Conservation (phyloP, 2,329 filamentous ascomycete genomes). For the Aphanoascus verrucosus region DNA sequence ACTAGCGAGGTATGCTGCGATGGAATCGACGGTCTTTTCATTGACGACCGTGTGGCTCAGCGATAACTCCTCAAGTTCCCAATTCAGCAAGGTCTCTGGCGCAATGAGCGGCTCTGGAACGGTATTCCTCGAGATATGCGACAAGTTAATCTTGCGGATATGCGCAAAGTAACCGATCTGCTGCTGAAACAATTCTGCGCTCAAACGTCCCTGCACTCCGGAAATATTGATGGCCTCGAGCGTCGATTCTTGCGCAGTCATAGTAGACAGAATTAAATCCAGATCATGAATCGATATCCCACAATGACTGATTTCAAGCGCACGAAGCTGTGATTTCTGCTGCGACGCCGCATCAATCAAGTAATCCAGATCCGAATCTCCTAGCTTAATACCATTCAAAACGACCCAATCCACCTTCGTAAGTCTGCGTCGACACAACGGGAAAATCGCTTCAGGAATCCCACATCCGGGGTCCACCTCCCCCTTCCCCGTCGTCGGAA, state of each 20-base stretch:
- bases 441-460: conserved; percentile 58
- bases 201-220: conserved; percentile 54
- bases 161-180: conserved; percentile 57
- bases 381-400: conserved; percentile 57
- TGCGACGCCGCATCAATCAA: conserved; percentile 59
- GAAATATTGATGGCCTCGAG: conserved; percentile 58
- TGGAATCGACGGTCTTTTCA: conserved; percentile 52
- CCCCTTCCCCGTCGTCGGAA: conserved; percentile 40
- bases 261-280: conserved; percentile 52
- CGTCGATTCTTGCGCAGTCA: conserved; percentile 55
- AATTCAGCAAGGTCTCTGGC: conserved; percentile 54
- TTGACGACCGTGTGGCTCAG: conserved; percentile 55
- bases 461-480: conserved; percentile 54
- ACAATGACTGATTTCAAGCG: conserved; percentile 56
- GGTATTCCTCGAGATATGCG: conserved; percentile 53
- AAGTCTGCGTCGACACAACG: conserved; percentile 54
- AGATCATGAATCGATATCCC: conserved; percentile 40
- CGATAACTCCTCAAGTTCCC: conserved; percentile 56
- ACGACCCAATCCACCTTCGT: conserved; percentile 63
- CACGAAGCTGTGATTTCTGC: conserved; percentile 53
- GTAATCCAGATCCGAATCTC: conserved; percentile 57
- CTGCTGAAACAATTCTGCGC: conserved; percentile 53
- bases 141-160: conserved; percentile 55
- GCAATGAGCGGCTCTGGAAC: conserved; percentile 54
- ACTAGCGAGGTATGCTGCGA: conserved; percentile 53